Percentiles rank a stretch among this genome's conserved stretches.
phyloP scores from a whole-genome alignment of 495 filamentous ascomycete genomes.

The Hyaloscypha hepaticicola region DNA sequence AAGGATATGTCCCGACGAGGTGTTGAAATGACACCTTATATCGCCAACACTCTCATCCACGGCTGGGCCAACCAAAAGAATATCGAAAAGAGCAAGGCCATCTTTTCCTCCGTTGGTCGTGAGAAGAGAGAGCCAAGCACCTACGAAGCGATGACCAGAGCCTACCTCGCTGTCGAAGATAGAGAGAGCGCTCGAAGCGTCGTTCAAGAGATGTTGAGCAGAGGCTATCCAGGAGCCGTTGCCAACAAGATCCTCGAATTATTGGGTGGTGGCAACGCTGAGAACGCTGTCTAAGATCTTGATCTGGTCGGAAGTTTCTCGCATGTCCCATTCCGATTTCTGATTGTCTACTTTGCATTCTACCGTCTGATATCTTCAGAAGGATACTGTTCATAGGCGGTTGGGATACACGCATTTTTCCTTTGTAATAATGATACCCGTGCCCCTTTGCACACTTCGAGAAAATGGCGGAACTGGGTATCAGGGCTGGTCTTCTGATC shows the following conservation, averaged over 20 bases:
- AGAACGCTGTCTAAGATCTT: slow-evolving; percentile 19
- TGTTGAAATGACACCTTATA: slow-evolving; percentile 92
- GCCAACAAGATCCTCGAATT: slow-evolving; percentile 89
- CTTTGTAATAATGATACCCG: slow-evolving; percentile 33
- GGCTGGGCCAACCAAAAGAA: slow-evolving; percentile 89
- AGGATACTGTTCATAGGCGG: slow-evolving; percentile 21
- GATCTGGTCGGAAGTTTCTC: slow-evolving; percentile 11
- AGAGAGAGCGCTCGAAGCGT: slow-evolving; percentile 68
- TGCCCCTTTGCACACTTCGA: slow-evolving; percentile 29
- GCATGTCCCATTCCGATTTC: slow-evolving; percentile 3
- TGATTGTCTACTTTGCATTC: slow-evolving; percentile 25
- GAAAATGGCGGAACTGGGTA: slow-evolving; percentile 23
- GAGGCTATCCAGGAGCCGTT: slow-evolving; percentile 90
- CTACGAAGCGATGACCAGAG: slow-evolving; percentile 98
- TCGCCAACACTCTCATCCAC: slow-evolving; percentile 98
- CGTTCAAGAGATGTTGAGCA: slow-evolving; percentile 84
- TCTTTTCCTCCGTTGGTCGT: slow-evolving; percentile 73
- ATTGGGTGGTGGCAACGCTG: slow-evolving; percentile 59
- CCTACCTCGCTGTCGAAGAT: slow-evolving; percentile 82
- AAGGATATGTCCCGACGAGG: slow-evolving; percentile 66
- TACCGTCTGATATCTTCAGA: slow-evolving; percentile 6
- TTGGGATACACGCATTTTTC: slow-evolving; percentile 22
- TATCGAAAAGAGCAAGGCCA: slow-evolving; percentile 70
- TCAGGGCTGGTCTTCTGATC: slow-evolving; percentile 15
- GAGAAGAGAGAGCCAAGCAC: slow-evolving; percentile 91